These are phyloP conservation scores for Candida sanyaensis DNA, from an alignment of 1,139 yeast genomes.

Conservation along the genomic window DNA sequence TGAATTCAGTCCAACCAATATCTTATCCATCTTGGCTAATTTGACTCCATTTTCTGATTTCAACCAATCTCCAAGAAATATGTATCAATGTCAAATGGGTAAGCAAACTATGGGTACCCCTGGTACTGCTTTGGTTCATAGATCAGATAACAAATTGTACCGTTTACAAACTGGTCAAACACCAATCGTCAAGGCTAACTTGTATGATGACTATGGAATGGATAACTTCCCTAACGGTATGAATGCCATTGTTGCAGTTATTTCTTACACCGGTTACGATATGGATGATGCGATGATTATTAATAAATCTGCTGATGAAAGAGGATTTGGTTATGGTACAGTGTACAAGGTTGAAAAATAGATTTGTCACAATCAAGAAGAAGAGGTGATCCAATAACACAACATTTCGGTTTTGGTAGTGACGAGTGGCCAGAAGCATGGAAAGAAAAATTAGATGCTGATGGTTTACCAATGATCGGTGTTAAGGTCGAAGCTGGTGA, in stretches of 20 bases:
- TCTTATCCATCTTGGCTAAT: slow-evolving; percentile 90
- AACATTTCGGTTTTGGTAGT: slow-evolving; percentile 91
- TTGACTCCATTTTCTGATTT: slow-evolving; percentile 97
- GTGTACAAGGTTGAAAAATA: slow-evolving; percentile 90
- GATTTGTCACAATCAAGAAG: slow-evolving; percentile 79
- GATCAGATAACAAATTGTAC: slow-evolving; percentile 94
- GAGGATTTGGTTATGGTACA: slow-evolving; percentile 98
- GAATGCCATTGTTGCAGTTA: slow-evolving; percentile 98
- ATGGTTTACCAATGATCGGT: slow-evolving; percentile 93
- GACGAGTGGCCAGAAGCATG: slow-evolving; percentile 92
- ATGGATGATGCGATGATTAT: slow-evolving; percentile 99
- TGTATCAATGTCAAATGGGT: slow-evolving; percentile 99
- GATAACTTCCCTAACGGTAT: slow-evolving; percentile 99
- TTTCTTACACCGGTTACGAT: slow-evolving; percentile 98
- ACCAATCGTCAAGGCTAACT: slow-evolving; percentile 91
- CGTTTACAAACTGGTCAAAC: slow-evolving; percentile 95
- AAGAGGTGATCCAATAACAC: slow-evolving; percentile 93
- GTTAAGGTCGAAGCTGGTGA: slow-evolving; percentile 90
- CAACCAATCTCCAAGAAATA: slow-evolving; percentile 98
- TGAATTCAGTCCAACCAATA: slow-evolving; percentile 92
- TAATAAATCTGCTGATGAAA: slow-evolving; percentile 94
- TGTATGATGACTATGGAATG: slow-evolving; percentile 96
- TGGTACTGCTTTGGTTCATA: slow-evolving; percentile 88
- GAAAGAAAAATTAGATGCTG: slow-evolving; percentile 85
- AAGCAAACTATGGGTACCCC: slow-evolving; percentile 99